These are phyloP conservation scores for Colletotrichum sp. DNA, from an alignment of 2,329 filamentous ascomycete species.

Conservation along the genomic window DNA sequence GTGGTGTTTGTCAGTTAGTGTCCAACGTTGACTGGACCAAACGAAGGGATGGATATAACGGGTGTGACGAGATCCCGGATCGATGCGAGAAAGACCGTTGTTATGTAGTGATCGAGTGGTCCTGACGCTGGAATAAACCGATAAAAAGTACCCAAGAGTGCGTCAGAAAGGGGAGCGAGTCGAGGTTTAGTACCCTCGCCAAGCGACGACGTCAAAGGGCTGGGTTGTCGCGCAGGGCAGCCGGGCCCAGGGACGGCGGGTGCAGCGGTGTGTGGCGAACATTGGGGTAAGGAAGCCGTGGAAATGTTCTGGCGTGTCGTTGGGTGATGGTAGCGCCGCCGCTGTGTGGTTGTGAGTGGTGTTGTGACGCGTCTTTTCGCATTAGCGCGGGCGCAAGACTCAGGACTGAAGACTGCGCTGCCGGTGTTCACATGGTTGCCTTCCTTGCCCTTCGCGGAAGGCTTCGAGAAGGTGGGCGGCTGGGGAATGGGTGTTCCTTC, in stretches of 20 bases:
- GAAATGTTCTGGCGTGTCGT: not conserved
- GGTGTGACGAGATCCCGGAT: not conserved
- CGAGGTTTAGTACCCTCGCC: conserved; percentile 8
- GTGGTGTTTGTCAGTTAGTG: not conserved
- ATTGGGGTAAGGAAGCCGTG: not conserved
- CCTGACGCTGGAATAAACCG: not conserved
- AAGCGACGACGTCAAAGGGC: conserved; percentile 4
- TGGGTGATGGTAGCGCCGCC: not conserved
- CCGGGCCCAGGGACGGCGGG: not conserved
- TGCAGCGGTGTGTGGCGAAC: conserved; percentile 2
- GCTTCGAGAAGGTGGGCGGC: not conserved
- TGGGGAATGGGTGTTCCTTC: not conserved
- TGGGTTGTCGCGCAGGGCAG: not conserved
- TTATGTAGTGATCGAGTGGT: not conserved
- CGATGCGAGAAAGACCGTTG: not conserved
- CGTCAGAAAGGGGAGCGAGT: not conserved
- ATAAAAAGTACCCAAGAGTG: not conserved
- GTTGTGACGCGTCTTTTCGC: not conserved
- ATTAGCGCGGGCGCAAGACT: conserved; percentile 22
- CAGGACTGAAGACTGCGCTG: not conserved
- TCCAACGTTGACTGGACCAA: not conserved
- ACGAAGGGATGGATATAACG: not conserved
- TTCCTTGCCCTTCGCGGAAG: not conserved
- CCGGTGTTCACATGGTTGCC: not conserved
- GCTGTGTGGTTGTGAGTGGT: not conserved